These are phyloP conservation scores for Monosporascus sp. DNA, from an alignment of 2,329 filamentous ascomycete species.

Conservation along the genomic window DNA sequence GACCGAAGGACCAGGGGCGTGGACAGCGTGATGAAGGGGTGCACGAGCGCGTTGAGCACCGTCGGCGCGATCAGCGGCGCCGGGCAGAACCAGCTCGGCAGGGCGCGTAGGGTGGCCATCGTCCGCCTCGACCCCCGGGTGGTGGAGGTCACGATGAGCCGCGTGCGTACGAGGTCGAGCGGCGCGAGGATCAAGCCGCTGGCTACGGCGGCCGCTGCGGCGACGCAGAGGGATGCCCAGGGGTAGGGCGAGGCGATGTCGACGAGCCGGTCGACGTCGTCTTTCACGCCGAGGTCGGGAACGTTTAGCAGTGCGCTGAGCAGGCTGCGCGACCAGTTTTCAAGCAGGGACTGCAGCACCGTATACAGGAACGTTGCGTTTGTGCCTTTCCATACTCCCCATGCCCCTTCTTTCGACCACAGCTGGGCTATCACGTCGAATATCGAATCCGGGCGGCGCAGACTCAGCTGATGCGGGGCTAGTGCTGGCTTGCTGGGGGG, in stretches of 20 bases:
- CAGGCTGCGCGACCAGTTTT: conserved; percentile 87
- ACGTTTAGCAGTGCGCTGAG: conserved; percentile 88
- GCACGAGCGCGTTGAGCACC: conserved; percentile 76
- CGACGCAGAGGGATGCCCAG: conserved; percentile 72
- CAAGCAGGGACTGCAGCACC: conserved; percentile 77
- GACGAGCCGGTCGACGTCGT: conserved; percentile 70
- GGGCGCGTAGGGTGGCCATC: conserved; percentile 67
- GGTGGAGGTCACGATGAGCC: conserved; percentile 80
- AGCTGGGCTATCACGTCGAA: conserved; percentile 81
- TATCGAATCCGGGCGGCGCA: conserved; percentile 74
- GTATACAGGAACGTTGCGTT: conserved; percentile 92
- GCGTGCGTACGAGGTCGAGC: conserved; percentile 83
- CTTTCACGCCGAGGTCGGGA: conserved; percentile 72
- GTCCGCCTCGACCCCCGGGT: conserved; percentile 70
- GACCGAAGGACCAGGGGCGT: conserved; percentile 81
- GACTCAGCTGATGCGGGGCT: conserved; percentile 57
- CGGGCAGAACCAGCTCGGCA: conserved; percentile 73
- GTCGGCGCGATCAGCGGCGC: conserved; percentile 73
- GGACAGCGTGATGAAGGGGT: conserved; percentile 75
- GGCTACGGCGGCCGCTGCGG: conserved; percentile 57
- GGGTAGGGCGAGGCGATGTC: conserved; percentile 74
- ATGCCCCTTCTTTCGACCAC: conserved; percentile 83
- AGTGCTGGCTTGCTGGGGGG: conserved; percentile 29
- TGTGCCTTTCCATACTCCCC: conserved; percentile 91
- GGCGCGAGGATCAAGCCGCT: conserved; percentile 81